Conservation (phyloP, 2,329 filamentous ascomycete genomes). For the Ceratocystis cacaofunesta region DNA sequence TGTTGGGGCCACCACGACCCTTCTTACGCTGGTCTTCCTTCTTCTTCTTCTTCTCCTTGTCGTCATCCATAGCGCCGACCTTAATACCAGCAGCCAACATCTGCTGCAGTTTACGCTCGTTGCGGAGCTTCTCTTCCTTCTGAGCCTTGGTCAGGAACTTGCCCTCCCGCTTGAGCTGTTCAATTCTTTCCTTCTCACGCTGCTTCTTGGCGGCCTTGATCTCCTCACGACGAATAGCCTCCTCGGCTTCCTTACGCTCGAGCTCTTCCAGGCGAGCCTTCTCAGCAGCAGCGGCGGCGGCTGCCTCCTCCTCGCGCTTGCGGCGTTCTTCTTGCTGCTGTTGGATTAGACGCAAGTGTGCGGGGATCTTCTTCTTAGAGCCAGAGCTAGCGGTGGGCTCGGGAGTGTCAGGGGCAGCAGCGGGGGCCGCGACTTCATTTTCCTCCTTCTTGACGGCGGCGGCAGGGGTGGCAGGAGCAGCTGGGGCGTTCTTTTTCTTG, state of each 20-base stretch:
- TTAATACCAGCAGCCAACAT: conserved; percentile 67
- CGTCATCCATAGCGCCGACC: conserved; percentile 44
- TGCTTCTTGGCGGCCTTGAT: conserved; percentile 66
- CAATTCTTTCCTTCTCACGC: conserved; percentile 71
- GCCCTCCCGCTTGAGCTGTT: conserved; percentile 76
- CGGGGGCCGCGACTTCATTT: conserved; percentile 35
- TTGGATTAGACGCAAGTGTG: conserved; percentile 57
- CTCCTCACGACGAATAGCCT: conserved; percentile 54
- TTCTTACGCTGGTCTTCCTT: conserved; percentile 81
- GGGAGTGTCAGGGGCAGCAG: conserved; percentile 34
- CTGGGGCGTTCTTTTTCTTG: conserved; percentile 52
- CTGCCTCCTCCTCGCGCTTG: conserved; percentile 47
- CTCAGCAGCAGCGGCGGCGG: conserved; percentile 44
- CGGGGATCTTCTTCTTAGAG: conserved; percentile 68
- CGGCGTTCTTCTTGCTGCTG: conserved; percentile 71
- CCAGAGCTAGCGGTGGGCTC: conserved; percentile 28
- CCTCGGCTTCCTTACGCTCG: conserved; percentile 50
- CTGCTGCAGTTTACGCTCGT: conserved; percentile 68
- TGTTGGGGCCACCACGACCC: conserved; percentile 31
- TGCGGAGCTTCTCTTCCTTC: conserved; percentile 64
- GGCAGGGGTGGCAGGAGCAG: conserved; percentile 5
- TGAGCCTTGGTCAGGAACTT: conserved; percentile 79
- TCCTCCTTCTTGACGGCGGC: conserved; percentile 24
- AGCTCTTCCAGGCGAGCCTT: conserved; percentile 50
- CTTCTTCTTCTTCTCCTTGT: conserved; percentile 43